Conservation (phyloP, 2,329 filamentous ascomycete genomes). For the Alternaria dauci region DNA sequence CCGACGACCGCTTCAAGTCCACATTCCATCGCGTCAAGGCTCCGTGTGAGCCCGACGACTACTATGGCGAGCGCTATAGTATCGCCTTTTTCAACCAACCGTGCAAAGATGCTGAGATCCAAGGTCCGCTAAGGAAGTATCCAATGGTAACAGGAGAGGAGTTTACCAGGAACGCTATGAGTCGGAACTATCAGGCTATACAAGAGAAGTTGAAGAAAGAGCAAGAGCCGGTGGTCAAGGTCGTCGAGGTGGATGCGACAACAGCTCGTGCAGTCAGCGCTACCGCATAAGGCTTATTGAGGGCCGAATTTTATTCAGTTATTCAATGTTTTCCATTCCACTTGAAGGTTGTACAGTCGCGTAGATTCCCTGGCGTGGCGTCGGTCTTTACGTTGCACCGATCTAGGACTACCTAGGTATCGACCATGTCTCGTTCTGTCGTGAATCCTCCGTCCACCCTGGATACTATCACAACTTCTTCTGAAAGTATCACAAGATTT, state of each 20-base stretch:
- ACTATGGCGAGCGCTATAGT: conserved; percentile 68
- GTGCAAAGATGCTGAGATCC: conserved; percentile 64
- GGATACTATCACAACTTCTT: no score
- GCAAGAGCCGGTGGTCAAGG: neutral
- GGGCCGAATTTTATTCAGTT: neutral
- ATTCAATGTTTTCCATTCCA: neutral
- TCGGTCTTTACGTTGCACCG: no score
- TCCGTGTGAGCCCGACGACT: conserved; percentile 62
- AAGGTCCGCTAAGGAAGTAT: conserved; percentile 70
- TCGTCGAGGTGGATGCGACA: neutral
- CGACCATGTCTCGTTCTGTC: no score
- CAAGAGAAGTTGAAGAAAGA: conserved; percentile 57
- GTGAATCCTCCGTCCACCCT: no score
- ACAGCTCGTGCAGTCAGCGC: neutral
- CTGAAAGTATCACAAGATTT: no score
- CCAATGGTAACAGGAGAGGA: conserved; percentile 66
- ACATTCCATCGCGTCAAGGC: conserved; percentile 72
- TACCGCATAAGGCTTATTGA: neutral
- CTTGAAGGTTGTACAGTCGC: neutral
- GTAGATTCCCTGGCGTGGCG: neutral
- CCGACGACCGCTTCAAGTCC: conserved; percentile 72
- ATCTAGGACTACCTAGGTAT: no score
- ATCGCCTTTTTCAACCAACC: conserved; percentile 74
- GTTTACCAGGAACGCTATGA: conserved; percentile 66
- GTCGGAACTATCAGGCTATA: conserved; percentile 63